Percentiles rank a stretch among this genome's conserved stretches.
Conservation (phyloP, 345 rosid genomes). For the Citrus australasica region DNA sequence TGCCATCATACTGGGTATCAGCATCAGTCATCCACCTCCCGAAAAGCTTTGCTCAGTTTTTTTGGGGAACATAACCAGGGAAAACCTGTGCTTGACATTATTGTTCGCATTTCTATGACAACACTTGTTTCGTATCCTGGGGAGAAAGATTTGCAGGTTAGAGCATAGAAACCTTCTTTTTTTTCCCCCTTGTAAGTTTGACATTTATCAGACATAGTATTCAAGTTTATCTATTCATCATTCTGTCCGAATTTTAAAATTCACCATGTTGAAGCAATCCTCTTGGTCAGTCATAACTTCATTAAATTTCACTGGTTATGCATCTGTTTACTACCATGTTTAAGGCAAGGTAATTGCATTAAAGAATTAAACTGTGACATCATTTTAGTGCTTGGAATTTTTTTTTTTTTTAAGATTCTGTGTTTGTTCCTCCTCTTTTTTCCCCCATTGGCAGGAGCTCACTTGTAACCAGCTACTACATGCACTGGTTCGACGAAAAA, state of each 20-base stretch:
- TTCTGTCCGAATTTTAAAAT: not conserved
- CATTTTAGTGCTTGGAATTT: not conserved
- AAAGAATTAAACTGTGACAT: not conserved
- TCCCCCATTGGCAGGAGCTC: conserved; percentile 47
- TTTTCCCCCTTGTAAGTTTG: not conserved
- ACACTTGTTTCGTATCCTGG: conserved; percentile 90
- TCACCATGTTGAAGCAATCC: not conserved
- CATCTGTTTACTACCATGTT: not conserved
- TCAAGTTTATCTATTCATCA: not conserved
- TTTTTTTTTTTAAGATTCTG: not conserved
- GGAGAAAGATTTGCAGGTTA: conserved; percentile 93
- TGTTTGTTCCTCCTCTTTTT: not conserved
- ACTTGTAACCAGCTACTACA: conserved; percentile 81
- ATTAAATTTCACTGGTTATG: not conserved
- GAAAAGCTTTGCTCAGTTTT: conserved; percentile 53
- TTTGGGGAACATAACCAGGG: conserved; percentile 87
- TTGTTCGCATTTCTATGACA: conserved; percentile 69
- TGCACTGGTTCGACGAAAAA: conserved; percentile 77
- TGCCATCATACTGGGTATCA: conserved; percentile 37
- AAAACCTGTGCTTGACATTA: conserved; percentile 68
- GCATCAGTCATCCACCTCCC: conserved; percentile 47
- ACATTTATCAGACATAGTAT: not conserved
- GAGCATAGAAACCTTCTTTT: conserved; percentile 6
- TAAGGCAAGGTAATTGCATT: not conserved
- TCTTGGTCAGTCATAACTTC: not conserved